phyloP scores from a whole-genome alignment of 2,329 filamentous ascomycete species.

The Colletotrichum ledebouriae region DNA sequence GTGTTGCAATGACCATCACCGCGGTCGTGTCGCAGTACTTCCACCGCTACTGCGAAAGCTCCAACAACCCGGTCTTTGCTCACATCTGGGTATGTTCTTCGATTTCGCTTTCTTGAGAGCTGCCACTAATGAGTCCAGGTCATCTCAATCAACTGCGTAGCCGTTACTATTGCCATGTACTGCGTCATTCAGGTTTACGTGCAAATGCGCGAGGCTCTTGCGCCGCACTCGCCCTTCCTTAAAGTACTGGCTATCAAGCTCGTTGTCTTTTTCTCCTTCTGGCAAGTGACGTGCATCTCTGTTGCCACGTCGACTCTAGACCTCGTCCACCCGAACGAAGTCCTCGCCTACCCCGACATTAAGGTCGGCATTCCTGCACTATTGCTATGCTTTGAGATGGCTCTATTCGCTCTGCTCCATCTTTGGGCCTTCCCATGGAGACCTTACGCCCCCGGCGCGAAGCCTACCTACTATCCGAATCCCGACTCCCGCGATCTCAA shows the following conservation, averaged over 20 bases:
- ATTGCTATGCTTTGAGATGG: slow-evolving; percentile 87
- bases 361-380: slow-evolving; percentile 85
- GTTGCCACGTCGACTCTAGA: slow-evolving; percentile 70
- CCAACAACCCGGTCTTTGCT: slow-evolving; percentile 81
- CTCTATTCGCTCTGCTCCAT: slow-evolving; percentile 82
- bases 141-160: slow-evolving; percentile 76
- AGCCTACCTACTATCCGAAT: slow-evolving; percentile 61
- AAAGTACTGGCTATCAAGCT: slow-evolving; percentile 91
- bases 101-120: no score
- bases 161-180: slow-evolving; percentile 89
- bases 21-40: slow-evolving; percentile 80
- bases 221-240: slow-evolving; percentile 78
- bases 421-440: slow-evolving; percentile 85
- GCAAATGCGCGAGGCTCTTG: slow-evolving; percentile 78
- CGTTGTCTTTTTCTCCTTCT: slow-evolving; percentile 92
- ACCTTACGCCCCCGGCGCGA: slow-evolving; percentile 70
- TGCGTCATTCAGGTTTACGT: slow-evolving; percentile 89
- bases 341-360: slow-evolving; percentile 79
- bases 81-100: slow-evolving; percentile 79
- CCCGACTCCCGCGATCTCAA: slow-evolving; percentile 57
- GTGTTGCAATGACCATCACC: slow-evolving; percentile 83
- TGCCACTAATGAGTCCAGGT: slow-evolving; percentile 57
- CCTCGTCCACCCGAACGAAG: slow-evolving; percentile 70
- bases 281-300: slow-evolving; percentile 74
- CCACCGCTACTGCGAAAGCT: slow-evolving; percentile 82